These are phyloP conservation scores for Macrophomina pseudophaseolina DNA, from an alignment of 2,329 filamentous ascomycete genomes.

Conservation along the genomic window DNA sequence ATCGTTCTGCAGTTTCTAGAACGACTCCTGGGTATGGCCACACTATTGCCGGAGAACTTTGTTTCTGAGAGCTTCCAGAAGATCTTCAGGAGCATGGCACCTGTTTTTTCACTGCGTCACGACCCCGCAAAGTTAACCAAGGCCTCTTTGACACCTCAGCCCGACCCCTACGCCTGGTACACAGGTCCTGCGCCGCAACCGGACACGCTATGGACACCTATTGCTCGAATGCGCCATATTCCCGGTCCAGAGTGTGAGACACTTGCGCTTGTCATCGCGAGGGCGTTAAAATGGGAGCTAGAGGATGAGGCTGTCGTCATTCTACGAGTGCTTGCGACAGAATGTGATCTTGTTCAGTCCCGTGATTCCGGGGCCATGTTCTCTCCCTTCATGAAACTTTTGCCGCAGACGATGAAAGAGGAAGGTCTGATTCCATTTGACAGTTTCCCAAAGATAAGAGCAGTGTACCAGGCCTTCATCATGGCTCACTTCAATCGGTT, in stretches of 20 bases:
- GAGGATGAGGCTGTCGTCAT: background rate
- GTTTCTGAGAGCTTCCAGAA: background rate
- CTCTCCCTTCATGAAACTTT: background rate
- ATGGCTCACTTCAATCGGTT: background rate
- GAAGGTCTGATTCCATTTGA: background rate
- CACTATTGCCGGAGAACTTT: background rate
- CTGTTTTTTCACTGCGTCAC: background rate
- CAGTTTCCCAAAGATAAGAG: background rate
- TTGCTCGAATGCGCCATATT: background rate
- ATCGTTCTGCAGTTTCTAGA: background rate
- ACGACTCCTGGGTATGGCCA: background rate
- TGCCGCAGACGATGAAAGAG: background rate
- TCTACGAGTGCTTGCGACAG: background rate
- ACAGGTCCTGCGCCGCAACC: background rate
- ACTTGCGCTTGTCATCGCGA: background rate
- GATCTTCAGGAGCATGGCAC: background rate
- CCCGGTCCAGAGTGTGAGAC: background rate
- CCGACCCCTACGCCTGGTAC: too few relatives aligned
- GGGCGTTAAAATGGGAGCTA: background rate
- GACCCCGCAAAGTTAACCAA: background rate
- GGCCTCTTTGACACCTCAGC: background rate
- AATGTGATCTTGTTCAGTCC: background rate
- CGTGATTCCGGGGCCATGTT: background rate
- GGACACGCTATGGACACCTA: background rate
- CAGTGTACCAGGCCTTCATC: background rate